A percentile compares a stretch with the other conserved stretches of the same genome.
Evolutionary conservation across 2,329 filamentous ascomycete species (phyloP).

Genomic region (Albifimbria verrucaria): DNA sequence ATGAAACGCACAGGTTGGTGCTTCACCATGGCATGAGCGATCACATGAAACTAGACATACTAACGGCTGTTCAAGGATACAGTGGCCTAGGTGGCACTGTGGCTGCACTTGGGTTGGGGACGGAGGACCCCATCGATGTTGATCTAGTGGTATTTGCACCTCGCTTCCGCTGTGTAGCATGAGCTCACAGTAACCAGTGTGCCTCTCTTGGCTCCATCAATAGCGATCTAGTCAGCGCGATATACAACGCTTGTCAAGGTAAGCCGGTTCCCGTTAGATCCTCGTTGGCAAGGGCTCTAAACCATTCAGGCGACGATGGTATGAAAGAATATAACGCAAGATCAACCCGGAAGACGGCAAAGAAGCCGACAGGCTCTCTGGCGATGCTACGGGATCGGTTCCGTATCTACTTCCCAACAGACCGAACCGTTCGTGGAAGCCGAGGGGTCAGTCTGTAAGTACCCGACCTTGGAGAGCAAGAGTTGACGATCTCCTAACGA

Average conservation of each 20-base stretch:
- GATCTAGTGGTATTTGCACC: conserved; percentile 64
- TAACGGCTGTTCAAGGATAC: conserved; percentile 52
- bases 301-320: conserved; percentile 31
- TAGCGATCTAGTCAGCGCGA: conserved; percentile 57
- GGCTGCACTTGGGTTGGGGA: conserved; percentile 57
- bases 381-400: conserved; percentile 46
- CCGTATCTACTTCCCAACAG: conserved; percentile 77
- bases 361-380: conserved; percentile 17
- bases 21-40: conserved; percentile 9
- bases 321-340: conserved; percentile 43
- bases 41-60: conserved; percentile 8
- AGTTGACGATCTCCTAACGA: conserved; percentile 12
- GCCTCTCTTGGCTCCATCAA: conserved; percentile 81
- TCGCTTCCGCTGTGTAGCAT: neutral
- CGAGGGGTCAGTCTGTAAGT: conserved; percentile 59
- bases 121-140: conserved; percentile 55
- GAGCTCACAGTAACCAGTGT: conserved; percentile 42
- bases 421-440: conserved; percentile 63
- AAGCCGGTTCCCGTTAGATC: conserved; percentile 11
- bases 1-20: conserved; percentile 27
- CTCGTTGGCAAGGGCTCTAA: neutral
- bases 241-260: conserved; percentile 57
- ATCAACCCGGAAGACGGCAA: conserved; percentile 19
- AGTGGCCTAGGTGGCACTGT: conserved; percentile 70
- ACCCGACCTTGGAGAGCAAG: conserved; percentile 12